A percentile compares a stretch with the other conserved stretches of the same genome.
phyloP scores from a whole-genome alignment of 441 rosid genomes.

The Populus hybrid region DNA sequence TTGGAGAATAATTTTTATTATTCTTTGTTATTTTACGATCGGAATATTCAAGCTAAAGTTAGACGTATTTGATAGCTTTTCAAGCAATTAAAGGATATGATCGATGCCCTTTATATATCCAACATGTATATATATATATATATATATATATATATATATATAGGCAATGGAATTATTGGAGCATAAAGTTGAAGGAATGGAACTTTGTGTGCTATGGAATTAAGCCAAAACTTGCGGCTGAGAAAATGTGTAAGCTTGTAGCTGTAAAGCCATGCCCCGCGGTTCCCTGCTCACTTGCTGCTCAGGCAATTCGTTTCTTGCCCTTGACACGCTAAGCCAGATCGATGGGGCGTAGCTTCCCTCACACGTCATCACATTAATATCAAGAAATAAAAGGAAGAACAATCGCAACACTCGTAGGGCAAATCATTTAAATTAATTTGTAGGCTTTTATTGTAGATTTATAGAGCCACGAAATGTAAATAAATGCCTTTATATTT shows the following conservation, averaged over 20 bases:
- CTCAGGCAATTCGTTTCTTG: neutral
- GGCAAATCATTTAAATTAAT: too few relatives aligned
- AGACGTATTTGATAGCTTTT: conserved; percentile 11
- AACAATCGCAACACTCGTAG: neutral
- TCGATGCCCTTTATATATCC: neutral
- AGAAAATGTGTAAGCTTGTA: neutral
- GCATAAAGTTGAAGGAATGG: conserved; percentile 6
- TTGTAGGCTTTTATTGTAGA: too few relatives aligned
- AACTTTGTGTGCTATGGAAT: conserved; percentile 9
- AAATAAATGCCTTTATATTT: too few relatives aligned
- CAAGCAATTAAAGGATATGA: conserved; percentile 23
- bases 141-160: too few relatives aligned
- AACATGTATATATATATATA: neutral
- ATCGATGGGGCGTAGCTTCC: neutral
- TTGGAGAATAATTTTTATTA: too few relatives aligned
- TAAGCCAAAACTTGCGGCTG: neutral
- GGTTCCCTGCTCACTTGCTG: neutral
- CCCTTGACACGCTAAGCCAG: neutral
- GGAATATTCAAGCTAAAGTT: neutral
- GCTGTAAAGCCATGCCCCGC: neutral
- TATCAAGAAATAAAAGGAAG: neutral
- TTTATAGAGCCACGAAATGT: too few relatives aligned
- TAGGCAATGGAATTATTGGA: too few relatives aligned
- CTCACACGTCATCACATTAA: neutral
- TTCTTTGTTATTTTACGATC: neutral